phyloP scores from a whole-genome alignment of 352 stramenopile genomes.

The Plasmopara muralis region DNA sequence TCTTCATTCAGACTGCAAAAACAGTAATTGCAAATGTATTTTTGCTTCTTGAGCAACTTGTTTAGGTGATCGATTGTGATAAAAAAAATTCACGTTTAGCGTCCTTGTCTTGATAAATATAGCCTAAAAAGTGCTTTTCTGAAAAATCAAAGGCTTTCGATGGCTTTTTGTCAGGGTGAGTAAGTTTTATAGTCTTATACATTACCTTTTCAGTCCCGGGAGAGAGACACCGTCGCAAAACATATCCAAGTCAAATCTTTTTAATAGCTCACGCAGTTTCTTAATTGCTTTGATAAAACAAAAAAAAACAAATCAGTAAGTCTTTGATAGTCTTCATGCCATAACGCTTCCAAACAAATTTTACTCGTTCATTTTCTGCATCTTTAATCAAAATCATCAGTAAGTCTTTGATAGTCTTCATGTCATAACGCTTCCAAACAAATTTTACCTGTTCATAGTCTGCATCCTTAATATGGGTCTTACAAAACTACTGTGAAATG shows the following conservation, averaged over 20 bases:
- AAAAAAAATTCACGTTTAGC: background rate
- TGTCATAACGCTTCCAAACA: too few relatives aligned
- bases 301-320: too few relatives aligned
- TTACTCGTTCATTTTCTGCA: too few relatives aligned
- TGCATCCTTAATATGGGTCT: background rate
- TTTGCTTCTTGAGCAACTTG: background rate
- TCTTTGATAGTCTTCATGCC: too few relatives aligned
- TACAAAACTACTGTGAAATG: background rate
- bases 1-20: background rate
- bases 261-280: background rate
- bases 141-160: background rate
- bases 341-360: too few relatives aligned
- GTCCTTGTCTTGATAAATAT: background rate
- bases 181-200: background rate
- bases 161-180: background rate
- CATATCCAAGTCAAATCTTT: background rate
- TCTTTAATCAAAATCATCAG: background rate
- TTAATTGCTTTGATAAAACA: background rate
- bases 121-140: background rate
- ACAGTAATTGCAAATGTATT: background rate
- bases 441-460: background rate
- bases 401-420: background rate
- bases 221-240: background rate
- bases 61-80: background rate
- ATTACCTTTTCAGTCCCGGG: background rate